phyloP scores from a whole-genome alignment of 2,329 filamentous ascomycete species.

The Zalaria sp. region DNA sequence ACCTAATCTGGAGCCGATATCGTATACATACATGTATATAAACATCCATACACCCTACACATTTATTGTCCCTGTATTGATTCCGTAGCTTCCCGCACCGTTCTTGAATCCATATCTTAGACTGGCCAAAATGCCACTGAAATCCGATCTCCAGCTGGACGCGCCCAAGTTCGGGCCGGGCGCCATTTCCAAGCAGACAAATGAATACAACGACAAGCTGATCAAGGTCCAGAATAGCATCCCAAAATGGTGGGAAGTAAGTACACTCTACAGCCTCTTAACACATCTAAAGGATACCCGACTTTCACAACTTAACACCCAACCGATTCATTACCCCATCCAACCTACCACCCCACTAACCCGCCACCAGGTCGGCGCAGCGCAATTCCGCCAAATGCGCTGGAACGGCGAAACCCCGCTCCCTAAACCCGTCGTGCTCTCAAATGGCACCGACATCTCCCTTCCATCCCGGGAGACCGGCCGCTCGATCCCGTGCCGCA shows the following conservation, averaged over 20 bases:
- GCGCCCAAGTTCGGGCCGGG: constrained; percentile 28
- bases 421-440: constrained; percentile 31
- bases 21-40: too few relatives aligned
- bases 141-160: constrained; percentile 26
- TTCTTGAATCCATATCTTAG: too few relatives aligned
- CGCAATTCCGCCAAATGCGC: constrained; percentile 39
- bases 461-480: constrained; percentile 39
- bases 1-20: too few relatives aligned
- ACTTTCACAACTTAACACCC: not conserved
- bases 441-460: constrained; percentile 29
- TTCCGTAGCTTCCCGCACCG: too few relatives aligned
- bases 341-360: too few relatives aligned
- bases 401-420: constrained; percentile 39
- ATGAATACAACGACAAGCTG: constrained; percentile 29
- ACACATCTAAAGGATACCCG: not conserved
- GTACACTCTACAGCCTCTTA: not conserved
- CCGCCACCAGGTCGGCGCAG: constrained; percentile 32
- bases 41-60: too few relatives aligned
- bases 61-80: too few relatives aligned
- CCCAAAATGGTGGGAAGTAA: constrained; percentile 39
- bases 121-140: constrained; percentile 17
- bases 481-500: constrained; percentile 37
- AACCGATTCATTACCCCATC: too few relatives aligned
- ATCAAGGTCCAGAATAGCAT: constrained; percentile 27
- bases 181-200: constrained; percentile 25